Evolutionary conservation across 2,329 filamentous ascomycete genomes (phyloP).

Genomic region (Botrytis aclada): DNA sequence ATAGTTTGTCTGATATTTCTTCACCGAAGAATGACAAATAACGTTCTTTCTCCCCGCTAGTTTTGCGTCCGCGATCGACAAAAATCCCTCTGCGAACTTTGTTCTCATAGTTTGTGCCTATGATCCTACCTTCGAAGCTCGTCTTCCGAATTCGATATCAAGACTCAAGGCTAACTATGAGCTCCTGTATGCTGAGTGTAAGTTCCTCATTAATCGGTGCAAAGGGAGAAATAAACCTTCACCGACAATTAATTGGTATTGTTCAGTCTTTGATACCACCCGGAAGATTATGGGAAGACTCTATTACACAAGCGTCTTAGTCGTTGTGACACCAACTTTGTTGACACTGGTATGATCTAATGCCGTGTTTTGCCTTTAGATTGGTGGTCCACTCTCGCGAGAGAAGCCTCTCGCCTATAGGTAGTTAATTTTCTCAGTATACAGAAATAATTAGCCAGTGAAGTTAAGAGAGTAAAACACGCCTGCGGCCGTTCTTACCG

Average conservation of each 20-base stretch:
- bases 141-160: neutral
- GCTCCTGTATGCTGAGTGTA: neutral
- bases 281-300: neutral
- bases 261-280: neutral
- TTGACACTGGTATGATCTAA: neutral
- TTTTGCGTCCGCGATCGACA: neutral
- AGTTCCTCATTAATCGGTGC: neutral
- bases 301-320: neutral
- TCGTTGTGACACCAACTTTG: neutral
- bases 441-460: neutral
- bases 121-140: fast-evolving
- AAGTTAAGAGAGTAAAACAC: neutral
- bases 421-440: neutral
- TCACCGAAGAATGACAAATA: fast-evolving
- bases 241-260: neutral
- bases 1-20: neutral
- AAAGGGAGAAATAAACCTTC: fast-evolving
- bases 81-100: neutral
- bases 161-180: neutral
- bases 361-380: neutral
- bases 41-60: fast-evolving
- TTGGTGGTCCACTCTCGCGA: neutral
- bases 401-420: neutral
- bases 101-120: neutral
- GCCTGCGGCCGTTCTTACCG: neutral